phyloP scores from a whole-genome alignment of 306 rosid genomes.

The Malus sylvestris region DNA sequence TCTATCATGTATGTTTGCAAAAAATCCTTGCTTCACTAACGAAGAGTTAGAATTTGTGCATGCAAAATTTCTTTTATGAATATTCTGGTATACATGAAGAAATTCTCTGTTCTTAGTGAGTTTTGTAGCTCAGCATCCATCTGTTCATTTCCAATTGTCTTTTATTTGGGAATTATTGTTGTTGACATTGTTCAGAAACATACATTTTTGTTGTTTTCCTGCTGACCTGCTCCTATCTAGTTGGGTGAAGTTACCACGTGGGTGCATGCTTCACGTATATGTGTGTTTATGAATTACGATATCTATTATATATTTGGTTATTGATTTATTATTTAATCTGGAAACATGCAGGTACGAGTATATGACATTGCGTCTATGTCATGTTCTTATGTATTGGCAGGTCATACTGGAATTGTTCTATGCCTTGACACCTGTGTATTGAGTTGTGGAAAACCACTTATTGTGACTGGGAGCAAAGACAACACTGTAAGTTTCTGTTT shows the following conservation, averaged over 20 bases:
- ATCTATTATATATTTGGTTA: background rate
- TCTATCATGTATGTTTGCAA: background rate
- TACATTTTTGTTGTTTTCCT: background rate
- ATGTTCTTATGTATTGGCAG: conserved; percentile 79
- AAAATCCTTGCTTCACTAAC: background rate
- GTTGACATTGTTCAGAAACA: background rate
- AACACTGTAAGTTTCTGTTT: conserved; percentile 54
- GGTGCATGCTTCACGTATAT: background rate
- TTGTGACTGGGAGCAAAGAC: conserved; percentile 91
- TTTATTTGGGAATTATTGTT: background rate
- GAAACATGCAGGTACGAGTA: conserved; percentile 73
- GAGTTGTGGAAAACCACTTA: conserved; percentile 59
- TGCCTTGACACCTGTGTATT: conserved; percentile 88
- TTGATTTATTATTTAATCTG: conserved; percentile 20
- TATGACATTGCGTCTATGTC: conserved; percentile 84
- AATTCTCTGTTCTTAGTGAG: background rate
- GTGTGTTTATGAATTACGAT: background rate
- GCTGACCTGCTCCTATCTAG: background rate
- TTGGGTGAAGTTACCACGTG: background rate
- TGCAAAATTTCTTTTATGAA: background rate
- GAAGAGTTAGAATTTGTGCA: background rate
- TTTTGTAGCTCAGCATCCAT: background rate
- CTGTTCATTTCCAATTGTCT: background rate
- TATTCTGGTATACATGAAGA: background rate
- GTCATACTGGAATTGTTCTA: conserved; percentile 73